Base-by-base conservation (phyloP, 1,284 basidiomycete species). In the Agroathelia rolfsii region DNA sequence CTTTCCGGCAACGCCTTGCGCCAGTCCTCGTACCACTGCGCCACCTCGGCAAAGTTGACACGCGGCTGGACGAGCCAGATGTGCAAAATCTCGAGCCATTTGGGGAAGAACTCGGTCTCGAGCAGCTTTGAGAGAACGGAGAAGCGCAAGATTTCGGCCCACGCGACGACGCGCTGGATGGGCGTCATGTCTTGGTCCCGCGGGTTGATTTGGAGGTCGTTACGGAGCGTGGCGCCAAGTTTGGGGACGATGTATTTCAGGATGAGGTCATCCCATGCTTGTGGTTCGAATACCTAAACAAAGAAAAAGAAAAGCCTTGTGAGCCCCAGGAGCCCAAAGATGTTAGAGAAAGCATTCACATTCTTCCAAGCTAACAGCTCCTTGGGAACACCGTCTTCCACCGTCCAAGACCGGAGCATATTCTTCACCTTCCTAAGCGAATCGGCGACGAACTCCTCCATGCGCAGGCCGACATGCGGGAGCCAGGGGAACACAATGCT, bases 401-500 rank as follows among this genome's bases (percentile, higher is more conserved):
- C 66, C 13, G 52, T 65, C 89, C 90, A 95, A n/a, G 59, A 58
- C 34, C 88, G 72, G 37, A 99, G 60, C 32, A 85, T 57, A 32
- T 69, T 71, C 51, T 86, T 82, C 33, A 98, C 63, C 49, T 93
- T 86, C 41, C 92, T 66, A 48, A 80, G 79, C 4, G 89, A 84
- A 39, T 94, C 89, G 10, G 76, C 80, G 6, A 98, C 56, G 5
- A 96, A 61, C 9, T 78, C 76, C 36, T 89, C 83, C 41, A 88
- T 59, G 28, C 88, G 64, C 13, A 84, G 58, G 1, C 85, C 89
- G 4, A 96, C 66, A 45, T 89, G 70, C 1, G 90, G 86, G 28
- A 99, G 58, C 95, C 95, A 99, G 3, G 95, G 95, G 55, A 98
- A 95, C 0, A 99, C 74, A 22, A 98, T 69, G 1, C 72, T 66